Base-by-base conservation (phyloP, 2,329 filamentous ascomycete genomes). In the Colletotrichum filicis region DNA sequence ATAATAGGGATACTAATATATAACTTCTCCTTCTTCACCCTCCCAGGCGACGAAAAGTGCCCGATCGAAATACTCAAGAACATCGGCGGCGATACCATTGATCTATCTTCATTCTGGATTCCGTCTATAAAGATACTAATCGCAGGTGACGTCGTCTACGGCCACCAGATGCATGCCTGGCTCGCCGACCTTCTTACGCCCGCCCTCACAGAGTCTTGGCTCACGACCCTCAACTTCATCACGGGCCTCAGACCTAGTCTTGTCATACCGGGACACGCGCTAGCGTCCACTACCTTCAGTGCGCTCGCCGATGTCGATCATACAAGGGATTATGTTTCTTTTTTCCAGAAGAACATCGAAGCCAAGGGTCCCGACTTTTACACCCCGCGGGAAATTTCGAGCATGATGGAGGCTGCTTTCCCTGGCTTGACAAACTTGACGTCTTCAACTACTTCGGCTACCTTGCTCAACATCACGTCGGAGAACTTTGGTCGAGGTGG, bases 401-500 rank as follows among this genome's bases (percentile, higher is more conserved):
- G 42, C 5, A 6, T 62, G 30, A 32, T 74, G 4, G 65, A 73
- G n/a, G 28, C 12, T 4, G 26, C 6, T 3, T 74, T 68, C 8
- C 73, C 73, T 6, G 55, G 53, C 1, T 52, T 74, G 22, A 49
- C 61, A 26, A 71, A 71, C 52, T 26, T 71, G 16, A 57, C 63
- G 4, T 30, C 46, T 14, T 71, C 68, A 2, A 67, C 57, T 12
- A 67, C 68, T 8, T 66, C 68, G 3, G 42, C 52, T 8, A 60
- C 46, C 14, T 53, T 74, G 19, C 63, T 74, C 9, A 65, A 68
- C 58, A 63, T 67, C 14, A 72, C 68, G 4, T 26, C 63, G 6
- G 68, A 74, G 49, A 61, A 74, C 19, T 74, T 74, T 22, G 68
- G 72, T 2, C 30, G 64, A 7, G 58, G 62, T n/a, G 71, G 71